Percentiles rank a stretch among this genome's conserved stretches.
Conservation (phyloP, 1,284 basidiomycete genomes). For the Paramarasmius palmivorus region DNA sequence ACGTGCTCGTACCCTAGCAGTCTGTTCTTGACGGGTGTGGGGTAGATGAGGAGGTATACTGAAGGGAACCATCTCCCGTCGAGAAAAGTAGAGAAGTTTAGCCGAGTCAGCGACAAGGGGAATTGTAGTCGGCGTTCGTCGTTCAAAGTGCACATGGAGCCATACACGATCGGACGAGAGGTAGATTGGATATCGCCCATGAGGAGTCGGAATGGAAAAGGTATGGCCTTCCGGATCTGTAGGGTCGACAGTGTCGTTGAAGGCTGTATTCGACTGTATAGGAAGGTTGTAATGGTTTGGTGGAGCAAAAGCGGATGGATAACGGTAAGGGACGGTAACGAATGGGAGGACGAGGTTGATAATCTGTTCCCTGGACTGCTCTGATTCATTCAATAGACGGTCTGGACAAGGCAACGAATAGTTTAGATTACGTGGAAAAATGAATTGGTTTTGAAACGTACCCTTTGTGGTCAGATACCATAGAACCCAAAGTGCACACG, state of each 20-base stretch:
- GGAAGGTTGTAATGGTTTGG: conserved; percentile 61
- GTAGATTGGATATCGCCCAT: conserved; percentile 61
- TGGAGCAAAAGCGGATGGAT: conserved; percentile 58
- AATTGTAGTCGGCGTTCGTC: conserved; percentile 36
- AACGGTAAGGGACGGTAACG: conserved; percentile 55
- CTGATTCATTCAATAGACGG: conserved; percentile 42
- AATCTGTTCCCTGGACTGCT: conserved; percentile 41
- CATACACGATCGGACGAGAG: conserved; percentile 29
- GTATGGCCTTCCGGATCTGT: conserved; percentile 16
- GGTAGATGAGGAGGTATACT: conserved; percentile 47
- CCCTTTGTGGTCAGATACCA: conserved; percentile 60
- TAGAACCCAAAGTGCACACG: conserved; percentile 62
- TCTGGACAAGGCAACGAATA: conserved; percentile 33
- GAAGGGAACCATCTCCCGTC: conserved; percentile 51
- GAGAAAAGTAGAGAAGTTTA: conserved; percentile 61
- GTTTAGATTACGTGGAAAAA: background rate
- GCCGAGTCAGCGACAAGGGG: conserved; percentile 60
- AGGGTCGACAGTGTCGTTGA: conserved; percentile 18
- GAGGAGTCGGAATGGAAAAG: conserved; percentile 45
- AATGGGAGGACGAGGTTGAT: conserved; percentile 56
- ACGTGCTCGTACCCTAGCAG: conserved; percentile 12
- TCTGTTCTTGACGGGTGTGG: conserved; percentile 42
- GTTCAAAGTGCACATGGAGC: conserved; percentile 39
- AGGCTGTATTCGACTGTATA: no score
- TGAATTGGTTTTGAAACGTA: conserved; percentile 21